Evolutionary conservation across 2,329 filamentous ascomycete genomes (phyloP), one percentile per base, ranked within the genome.

Genomic region (Dactylellina cionopaga): DNA sequence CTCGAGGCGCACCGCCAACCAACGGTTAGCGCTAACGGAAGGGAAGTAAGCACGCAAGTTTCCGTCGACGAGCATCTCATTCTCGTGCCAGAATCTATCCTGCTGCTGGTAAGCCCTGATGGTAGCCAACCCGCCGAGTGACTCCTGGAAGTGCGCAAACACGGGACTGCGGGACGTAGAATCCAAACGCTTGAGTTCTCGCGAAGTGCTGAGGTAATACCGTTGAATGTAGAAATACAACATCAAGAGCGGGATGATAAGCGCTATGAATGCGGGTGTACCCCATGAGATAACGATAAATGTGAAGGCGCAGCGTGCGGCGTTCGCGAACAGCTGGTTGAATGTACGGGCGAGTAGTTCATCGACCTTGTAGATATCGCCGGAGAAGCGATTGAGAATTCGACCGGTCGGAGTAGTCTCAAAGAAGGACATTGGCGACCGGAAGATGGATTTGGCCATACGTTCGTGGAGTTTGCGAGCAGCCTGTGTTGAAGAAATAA

Each of bases 341-440:
- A 99, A 99, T 11, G 92, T 96, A 75, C 96, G 90, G 75, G 95
- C 94, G 76, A 99, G 86, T 46, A 76, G 75, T 83, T 99, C 92
- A 79, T 97, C 92, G 31, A 98, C 89, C 66, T 86, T 85, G 80
- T 92, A 92, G 69, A 92, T 89, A 74, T 78, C 75, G 63, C 90
- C 96, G 13, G 94, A 98, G 81, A 99, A 99, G 60, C 95, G 87
- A 80, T 99, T 99, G 70, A 99, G 84, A 77, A 99, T 97, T 65
- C 96, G 89, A n/a, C 95, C 95, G 74, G 93, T 90, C 1, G 95
- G 95, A 1, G 95, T 99, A 0, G 93, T 96, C 80, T 99, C 96
- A 77, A 99, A 99, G 82, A 99, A 99, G 77, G 89, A 95, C 95
- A 99, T 99, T 60, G 95, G 96, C 35, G 92, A 96, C 76, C 95